A percentile compares a stretch with the other conserved stretches of the same genome.
Conservation (phyloP, 139 green algal genomes). For the Coccomyxa sp. region DNA sequence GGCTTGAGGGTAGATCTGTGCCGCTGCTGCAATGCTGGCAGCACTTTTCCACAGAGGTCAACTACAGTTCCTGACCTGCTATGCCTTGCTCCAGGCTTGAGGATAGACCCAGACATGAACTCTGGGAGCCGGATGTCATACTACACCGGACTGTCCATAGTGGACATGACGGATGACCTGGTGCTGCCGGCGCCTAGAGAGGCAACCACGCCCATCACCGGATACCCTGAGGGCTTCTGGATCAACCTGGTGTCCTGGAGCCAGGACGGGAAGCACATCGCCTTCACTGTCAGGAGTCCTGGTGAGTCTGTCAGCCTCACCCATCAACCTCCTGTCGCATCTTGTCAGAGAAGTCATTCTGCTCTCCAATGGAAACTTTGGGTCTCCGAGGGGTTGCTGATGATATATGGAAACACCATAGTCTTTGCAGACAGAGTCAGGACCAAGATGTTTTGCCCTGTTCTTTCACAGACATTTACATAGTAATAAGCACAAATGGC, state of each 20-base stretch:
- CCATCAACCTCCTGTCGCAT: too few relatives aligned
- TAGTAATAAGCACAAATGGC: too few relatives aligned
- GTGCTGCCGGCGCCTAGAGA: constrained; percentile 39
- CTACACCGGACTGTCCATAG: constrained; percentile 45
- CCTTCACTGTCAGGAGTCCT: constrained; percentile 78
- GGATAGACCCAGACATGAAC: constrained; percentile 82
- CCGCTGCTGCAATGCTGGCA: too few relatives aligned
- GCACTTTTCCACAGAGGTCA: background rate
- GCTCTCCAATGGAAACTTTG: background rate
- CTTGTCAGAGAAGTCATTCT: too few relatives aligned
- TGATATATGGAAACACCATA: too few relatives aligned
- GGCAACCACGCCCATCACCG: constrained; percentile 39
- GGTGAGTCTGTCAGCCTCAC: constrained; percentile 17
- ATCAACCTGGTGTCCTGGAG: constrained; percentile 83
- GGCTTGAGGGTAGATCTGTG: too few relatives aligned
- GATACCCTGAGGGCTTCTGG: constrained; percentile 63
- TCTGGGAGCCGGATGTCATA: constrained; percentile 75
- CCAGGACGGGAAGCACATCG: constrained; percentile 60
- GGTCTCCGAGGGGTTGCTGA: background rate
- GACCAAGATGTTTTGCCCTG: too few relatives aligned
- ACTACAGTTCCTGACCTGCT: constrained; percentile 4
- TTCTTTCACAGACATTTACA: too few relatives aligned
- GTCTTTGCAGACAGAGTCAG: too few relatives aligned
- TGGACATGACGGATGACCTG: constrained; percentile 31
- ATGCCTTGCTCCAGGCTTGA: constrained; percentile 54